These are phyloP conservation scores for Neurospora sp. DNA, from an alignment of 495 filamentous ascomycete genomes.

Conservation along the genomic window DNA sequence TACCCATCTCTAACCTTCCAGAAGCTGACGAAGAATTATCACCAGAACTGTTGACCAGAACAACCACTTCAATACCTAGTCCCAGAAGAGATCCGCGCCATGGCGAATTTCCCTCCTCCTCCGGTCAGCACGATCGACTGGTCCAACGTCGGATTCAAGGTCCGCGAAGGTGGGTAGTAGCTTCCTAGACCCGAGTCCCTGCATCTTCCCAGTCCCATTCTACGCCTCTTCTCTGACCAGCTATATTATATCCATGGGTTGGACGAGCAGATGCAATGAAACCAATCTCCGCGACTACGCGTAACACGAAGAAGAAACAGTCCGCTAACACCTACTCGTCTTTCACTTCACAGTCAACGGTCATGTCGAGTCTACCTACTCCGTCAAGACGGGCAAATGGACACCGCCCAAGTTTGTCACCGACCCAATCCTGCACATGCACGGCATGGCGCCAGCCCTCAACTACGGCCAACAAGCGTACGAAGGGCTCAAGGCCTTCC, in stretches of 20 bases:
- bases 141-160: slow-evolving; percentile 79
- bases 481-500: slow-evolving; percentile 89
- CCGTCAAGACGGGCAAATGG: slow-evolving; percentile 62
- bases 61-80: not conserved
- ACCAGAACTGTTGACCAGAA: not conserved
- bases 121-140: slow-evolving; percentile 83
- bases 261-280: not conserved
- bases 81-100: slow-evolving; percentile 6
- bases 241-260: not conserved
- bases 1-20: not conserved
- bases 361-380: slow-evolving; percentile 68
- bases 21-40: not conserved
- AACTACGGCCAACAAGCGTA: slow-evolving; percentile 95
- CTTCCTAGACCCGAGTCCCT: not conserved
- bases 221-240: not conserved
- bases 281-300: not conserved
- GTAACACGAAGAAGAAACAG: not conserved
- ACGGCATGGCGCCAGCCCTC: slow-evolving; percentile 81
- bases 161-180: slow-evolving; percentile 62
- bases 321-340: not conserved
- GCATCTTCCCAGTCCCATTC: not conserved
- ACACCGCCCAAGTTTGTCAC: slow-evolving; percentile 58
- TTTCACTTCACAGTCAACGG: slow-evolving; percentile 50
- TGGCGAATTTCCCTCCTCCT: slow-evolving; percentile 64
- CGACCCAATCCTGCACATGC: slow-evolving; percentile 70